Conservation (phyloP, 2,329 filamentous ascomycete genomes). For the Alternaria solani region DNA sequence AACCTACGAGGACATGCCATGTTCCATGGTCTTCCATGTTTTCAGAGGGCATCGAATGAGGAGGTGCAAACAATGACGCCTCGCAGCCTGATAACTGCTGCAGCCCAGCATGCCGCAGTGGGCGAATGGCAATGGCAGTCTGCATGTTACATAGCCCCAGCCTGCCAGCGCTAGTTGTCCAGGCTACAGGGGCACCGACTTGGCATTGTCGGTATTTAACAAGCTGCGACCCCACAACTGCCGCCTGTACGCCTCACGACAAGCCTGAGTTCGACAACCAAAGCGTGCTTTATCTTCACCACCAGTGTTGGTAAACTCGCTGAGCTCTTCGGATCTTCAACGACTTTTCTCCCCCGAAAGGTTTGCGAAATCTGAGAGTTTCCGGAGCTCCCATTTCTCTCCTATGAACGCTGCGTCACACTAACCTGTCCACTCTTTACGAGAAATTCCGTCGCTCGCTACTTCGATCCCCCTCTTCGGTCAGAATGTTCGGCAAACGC, state of each 20-base stretch:
- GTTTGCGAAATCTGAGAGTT: constrained; percentile 54
- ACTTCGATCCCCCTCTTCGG: constrained; percentile 53
- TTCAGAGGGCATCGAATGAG: constrained; percentile 27
- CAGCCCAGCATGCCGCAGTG: constrained; percentile 32
- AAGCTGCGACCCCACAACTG: constrained; percentile 40
- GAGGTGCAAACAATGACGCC: constrained; percentile 23
- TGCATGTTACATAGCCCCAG: constrained; percentile 40
- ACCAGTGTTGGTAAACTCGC: constrained; percentile 43
- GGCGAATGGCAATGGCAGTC: constrained; percentile 35
- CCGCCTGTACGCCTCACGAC: constrained; percentile 49
- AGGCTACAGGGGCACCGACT: constrained; percentile 40
- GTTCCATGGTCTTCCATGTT: constrained; percentile 28
- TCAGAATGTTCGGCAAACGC: constrained; percentile 84
- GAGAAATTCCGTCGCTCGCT: constrained; percentile 54
- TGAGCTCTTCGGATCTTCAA: constrained; percentile 48
- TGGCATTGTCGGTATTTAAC: constrained; percentile 43
- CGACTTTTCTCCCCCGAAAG: constrained; percentile 45
- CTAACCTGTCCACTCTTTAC: constrained; percentile 58
- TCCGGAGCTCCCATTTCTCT: constrained; percentile 59
- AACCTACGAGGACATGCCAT: constrained; percentile 9
- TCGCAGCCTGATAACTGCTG: constrained; percentile 29
- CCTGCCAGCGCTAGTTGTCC: constrained; percentile 36
- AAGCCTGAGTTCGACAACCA: constrained; percentile 52
- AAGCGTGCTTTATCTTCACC: constrained; percentile 48
- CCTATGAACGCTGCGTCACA: constrained; percentile 62